Evolutionary conservation across 768 basidiomycete genomes (phyloP).

Genomic region (Auriscalpium orientale): DNA sequence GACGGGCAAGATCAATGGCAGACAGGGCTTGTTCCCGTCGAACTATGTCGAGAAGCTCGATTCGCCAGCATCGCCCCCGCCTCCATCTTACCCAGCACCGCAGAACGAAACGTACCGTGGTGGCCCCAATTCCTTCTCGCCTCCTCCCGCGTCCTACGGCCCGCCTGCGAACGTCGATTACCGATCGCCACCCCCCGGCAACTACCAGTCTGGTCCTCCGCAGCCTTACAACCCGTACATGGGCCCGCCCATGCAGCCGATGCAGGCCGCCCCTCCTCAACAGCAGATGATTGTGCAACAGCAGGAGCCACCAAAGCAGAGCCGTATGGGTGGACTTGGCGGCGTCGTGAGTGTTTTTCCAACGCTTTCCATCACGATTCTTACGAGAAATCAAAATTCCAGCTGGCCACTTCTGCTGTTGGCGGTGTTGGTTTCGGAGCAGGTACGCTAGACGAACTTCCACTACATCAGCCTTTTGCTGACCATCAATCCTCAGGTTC

Average conservation of each 20-base stretch:
- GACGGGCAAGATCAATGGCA: constrained; percentile 58
- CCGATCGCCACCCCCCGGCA: constrained; percentile 16
- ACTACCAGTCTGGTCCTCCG: constrained; percentile 16
- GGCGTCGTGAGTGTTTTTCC: constrained; percentile 2
- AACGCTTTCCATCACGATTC: not conserved
- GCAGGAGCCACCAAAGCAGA: constrained; percentile 6
- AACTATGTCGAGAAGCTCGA: constrained; percentile 60
- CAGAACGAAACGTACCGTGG: constrained; percentile 1
- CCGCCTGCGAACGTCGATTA: constrained; percentile 32
- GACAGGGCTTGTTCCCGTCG: constrained; percentile 71
- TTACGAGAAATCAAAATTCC: not conserved
- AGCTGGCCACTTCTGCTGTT: constrained; percentile 32
- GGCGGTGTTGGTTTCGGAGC: constrained; percentile 77
- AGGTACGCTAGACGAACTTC: constrained; percentile 43
- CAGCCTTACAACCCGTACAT: constrained; percentile 10
- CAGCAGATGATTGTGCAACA: constrained; percentile 8
- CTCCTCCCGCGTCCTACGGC: constrained; percentile 8
- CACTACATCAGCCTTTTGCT: not conserved
- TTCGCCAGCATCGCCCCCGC: constrained; percentile 12
- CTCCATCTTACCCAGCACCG: constrained; percentile 13
- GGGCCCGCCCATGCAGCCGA: constrained; percentile 12
- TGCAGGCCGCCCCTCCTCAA: constrained; percentile 12
- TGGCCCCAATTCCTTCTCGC: not conserved
- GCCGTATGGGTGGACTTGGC: constrained; percentile 8
- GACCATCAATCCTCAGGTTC: constrained; percentile 26